A percentile compares a stretch with the other conserved stretches of the same genome.
Evolutionary conservation across 495 filamentous ascomycete species (phyloP).

Genomic region (Hypoxylon trugodes): DNA sequence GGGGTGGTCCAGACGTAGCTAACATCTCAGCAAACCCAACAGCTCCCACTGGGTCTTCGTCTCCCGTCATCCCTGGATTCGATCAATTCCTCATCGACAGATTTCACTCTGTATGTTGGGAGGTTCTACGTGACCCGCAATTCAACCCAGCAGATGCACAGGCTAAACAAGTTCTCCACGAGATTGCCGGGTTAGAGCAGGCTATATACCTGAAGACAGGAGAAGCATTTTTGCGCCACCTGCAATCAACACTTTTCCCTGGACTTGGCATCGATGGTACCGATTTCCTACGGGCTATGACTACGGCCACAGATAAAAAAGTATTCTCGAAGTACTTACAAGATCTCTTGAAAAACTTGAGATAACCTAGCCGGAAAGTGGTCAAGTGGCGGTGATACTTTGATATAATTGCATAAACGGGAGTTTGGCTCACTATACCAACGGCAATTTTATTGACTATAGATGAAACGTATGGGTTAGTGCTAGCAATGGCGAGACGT

Average conservation of each 20-base stretch:
- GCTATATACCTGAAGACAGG: slow-evolving; percentile 89
- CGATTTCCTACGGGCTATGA: slow-evolving; percentile 60
- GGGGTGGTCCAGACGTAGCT: slow-evolving; percentile 83
- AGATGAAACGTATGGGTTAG: slow-evolving; percentile 31
- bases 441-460: slow-evolving; percentile 29
- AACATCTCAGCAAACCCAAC: slow-evolving; percentile 59
- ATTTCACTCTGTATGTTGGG: slow-evolving; percentile 91
- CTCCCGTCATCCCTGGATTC: slow-evolving; percentile 81
- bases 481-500: slow-evolving; percentile 27
- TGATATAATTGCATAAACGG: slow-evolving; percentile 33
- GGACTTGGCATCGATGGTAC: slow-evolving; percentile 55
- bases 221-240: slow-evolving; percentile 57
- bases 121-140: slow-evolving; percentile 73
- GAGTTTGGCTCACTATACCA: slow-evolving; percentile 40
- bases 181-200: slow-evolving; percentile 85
- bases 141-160: slow-evolving; percentile 86
- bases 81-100: slow-evolving; percentile 85
- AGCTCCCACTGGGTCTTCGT: slow-evolving; percentile 49
- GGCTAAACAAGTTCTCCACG: slow-evolving; percentile 80
- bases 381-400: slow-evolving; percentile 1
- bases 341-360: slow-evolving; percentile 49
- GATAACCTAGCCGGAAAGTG: slow-evolving; percentile 29
- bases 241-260: slow-evolving; percentile 59
- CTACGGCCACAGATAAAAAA: slow-evolving; percentile 58
- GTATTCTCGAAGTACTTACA: slow-evolving; percentile 58